These are phyloP conservation scores for Lodderomyces theae DNA, from an alignment of 1,139 yeast species.

Conservation along the genomic window DNA sequence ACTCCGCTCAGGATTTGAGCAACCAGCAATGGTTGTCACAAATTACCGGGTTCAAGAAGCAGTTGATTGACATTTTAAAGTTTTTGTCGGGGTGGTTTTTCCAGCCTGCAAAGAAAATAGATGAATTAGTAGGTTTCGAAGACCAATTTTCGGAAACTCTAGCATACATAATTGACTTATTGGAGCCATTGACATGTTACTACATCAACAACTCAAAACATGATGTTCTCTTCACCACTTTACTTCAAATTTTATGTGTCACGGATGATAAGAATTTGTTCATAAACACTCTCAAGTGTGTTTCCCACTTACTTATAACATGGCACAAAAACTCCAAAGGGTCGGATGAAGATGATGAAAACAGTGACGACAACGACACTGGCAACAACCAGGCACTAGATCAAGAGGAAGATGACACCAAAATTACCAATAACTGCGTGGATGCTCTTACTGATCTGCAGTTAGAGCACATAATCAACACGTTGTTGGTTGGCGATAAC, in stretches of 20 bases:
- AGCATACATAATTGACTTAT: conserved; percentile 70
- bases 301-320: conserved; percentile 41
- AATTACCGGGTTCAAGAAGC: conserved; percentile 46
- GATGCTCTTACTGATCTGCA: conserved; percentile 36
- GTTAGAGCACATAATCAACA: conserved; percentile 31
- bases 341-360: conserved; percentile 18
- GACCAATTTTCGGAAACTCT: conserved; percentile 58
- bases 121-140: conserved; percentile 25
- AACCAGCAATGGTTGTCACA: conserved; percentile 79
- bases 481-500: conserved; percentile 36
- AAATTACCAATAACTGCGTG: conserved; percentile 39
- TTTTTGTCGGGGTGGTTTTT: conserved; percentile 46
- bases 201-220: conserved; percentile 68
- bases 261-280: conserved; percentile 56
- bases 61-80: conserved; percentile 44
- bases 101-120: conserved; percentile 16
- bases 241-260: conserved; percentile 44
- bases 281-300: conserved; percentile 42
- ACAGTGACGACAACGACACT: conserved; percentile 17
- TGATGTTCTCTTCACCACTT: conserved; percentile 56
- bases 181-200: conserved; percentile 83
- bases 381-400: conserved; percentile 41
- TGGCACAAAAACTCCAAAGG: conserved; percentile 20
- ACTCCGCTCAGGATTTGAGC: conserved; percentile 75
- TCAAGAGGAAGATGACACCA: conserved; percentile 22